A percentile compares a stretch with the other conserved stretches of the same genome.
Conservation (phyloP, 2,329 filamentous ascomycete species). For the Diaporthe sp. region DNA sequence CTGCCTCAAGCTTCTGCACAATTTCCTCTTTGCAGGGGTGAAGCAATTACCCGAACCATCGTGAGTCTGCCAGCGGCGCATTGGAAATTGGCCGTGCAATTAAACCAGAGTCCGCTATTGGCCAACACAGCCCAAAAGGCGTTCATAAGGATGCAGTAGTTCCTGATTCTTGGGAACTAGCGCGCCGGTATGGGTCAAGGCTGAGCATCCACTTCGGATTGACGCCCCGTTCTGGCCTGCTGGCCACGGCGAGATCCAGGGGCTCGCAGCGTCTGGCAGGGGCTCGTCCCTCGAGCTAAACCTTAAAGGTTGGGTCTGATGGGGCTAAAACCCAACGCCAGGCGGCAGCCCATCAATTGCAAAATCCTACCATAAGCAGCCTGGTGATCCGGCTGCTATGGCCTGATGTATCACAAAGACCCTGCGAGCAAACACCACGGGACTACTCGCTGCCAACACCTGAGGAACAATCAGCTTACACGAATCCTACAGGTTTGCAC, state of each 20-base stretch:
- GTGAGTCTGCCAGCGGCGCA: slow-evolving; percentile 14
- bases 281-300: slow-evolving; percentile 17
- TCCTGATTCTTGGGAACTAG: slow-evolving; percentile 21
- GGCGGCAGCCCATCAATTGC: slow-evolving; percentile 2
- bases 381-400: background rate
- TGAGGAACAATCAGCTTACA: background rate
- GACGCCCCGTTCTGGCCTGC: slow-evolving; percentile 11
- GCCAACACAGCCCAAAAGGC: background rate
- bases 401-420: background rate
- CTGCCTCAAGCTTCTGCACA: slow-evolving; percentile 23
- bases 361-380: background rate
- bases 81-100: slow-evolving; percentile 12
- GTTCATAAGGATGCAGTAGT: slow-evolving; percentile 24
- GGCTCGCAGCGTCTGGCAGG: slow-evolving; percentile 10
- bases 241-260: slow-evolving; percentile 17
- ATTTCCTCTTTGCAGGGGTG: slow-evolving; percentile 21
- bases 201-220: slow-evolving; percentile 24
- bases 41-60: slow-evolving; percentile 20
- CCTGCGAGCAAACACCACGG: background rate
- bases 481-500: background rate
- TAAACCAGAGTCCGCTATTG: slow-evolving; percentile 8
- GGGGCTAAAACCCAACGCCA: background rate
- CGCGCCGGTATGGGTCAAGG: background rate
- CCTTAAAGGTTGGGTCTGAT: slow-evolving; percentile 21
- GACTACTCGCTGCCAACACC: background rate